Evolutionary conservation across 2,329 filamentous ascomycete species (phyloP).

Genomic region (Alternaria triticina): DNA sequence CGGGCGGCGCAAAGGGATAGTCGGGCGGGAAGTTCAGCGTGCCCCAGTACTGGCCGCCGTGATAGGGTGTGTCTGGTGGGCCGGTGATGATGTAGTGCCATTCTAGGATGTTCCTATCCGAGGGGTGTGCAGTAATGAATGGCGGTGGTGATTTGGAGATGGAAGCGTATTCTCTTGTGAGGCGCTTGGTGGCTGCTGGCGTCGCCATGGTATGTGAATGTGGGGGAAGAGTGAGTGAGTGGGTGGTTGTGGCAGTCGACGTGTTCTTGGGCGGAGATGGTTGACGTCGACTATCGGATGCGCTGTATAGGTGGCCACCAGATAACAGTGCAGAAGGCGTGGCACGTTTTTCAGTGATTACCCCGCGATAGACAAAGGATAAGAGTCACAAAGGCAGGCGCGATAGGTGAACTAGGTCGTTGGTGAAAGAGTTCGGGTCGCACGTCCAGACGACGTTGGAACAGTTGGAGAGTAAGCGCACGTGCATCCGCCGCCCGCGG

Average conservation of each 20-base stretch:
- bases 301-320: constrained; percentile 7
- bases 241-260: constrained; percentile 1
- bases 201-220: constrained; percentile 44
- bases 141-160: constrained; percentile 80
- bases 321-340: not conserved
- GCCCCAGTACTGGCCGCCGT: constrained; percentile 97
- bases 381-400: not conserved
- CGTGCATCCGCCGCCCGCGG: constrained; percentile 19
- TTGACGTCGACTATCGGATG: constrained; percentile 2
- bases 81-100: constrained; percentile 98
- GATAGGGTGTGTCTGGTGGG: constrained; percentile 90
- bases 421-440: not conserved
- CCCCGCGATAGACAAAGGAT: not conserved
- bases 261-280: constrained; percentile 1
- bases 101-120: constrained; percentile 89
- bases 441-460: not conserved
- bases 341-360: not conserved
- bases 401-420: not conserved
- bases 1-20: constrained; percentile 95
- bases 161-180: constrained; percentile 69
- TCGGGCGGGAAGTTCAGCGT: constrained; percentile 93
- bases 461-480: constrained; percentile 11
- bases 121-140: constrained; percentile 87
- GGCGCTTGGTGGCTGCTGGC: constrained; percentile 51
- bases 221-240: not conserved